Evolutionary conservation across 805 yeast species (phyloP).

Genomic region (Candida pseudoglaebosa): DNA sequence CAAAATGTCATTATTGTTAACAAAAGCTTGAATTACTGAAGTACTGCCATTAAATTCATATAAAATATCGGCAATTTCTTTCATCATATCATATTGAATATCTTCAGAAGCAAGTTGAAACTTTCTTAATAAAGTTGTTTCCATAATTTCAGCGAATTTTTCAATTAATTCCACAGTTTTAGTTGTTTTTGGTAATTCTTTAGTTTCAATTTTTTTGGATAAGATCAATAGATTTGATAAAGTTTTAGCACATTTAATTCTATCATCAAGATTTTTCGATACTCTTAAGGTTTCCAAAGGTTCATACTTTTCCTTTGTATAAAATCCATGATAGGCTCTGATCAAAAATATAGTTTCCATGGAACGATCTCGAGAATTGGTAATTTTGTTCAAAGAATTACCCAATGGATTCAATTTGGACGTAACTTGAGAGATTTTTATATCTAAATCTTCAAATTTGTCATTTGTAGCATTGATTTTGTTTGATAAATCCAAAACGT

Average conservation of each 20-base stretch:
- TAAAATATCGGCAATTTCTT: constrained; percentile 68
- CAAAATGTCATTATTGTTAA: constrained; percentile 74
- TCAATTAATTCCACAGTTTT: constrained; percentile 47
- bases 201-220: constrained; percentile 59
- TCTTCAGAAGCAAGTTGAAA: constrained; percentile 73
- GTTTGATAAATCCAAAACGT: constrained; percentile 53
- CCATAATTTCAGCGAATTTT: constrained; percentile 74
- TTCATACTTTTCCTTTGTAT: constrained; percentile 48
- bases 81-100: constrained; percentile 67
- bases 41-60: constrained; percentile 82
- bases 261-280: constrained; percentile 45
- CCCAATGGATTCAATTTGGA: constrained; percentile 66
- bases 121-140: constrained; percentile 59
- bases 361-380: constrained; percentile 71
- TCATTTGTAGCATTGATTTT: constrained; percentile 43
- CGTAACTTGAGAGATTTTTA: constrained; percentile 52
- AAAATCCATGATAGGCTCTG: constrained; percentile 73
- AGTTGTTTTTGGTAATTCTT: constrained; percentile 43
- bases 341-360: constrained; percentile 68
- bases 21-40: constrained; percentile 76
- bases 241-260: constrained; percentile 63
- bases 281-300: constrained; percentile 58
- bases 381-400: constrained; percentile 59
- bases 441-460: constrained; percentile 49
- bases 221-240: constrained; percentile 62